Base-by-base conservation (phyloP, 139 green algal genomes). In the Volvox africanus region DNA sequence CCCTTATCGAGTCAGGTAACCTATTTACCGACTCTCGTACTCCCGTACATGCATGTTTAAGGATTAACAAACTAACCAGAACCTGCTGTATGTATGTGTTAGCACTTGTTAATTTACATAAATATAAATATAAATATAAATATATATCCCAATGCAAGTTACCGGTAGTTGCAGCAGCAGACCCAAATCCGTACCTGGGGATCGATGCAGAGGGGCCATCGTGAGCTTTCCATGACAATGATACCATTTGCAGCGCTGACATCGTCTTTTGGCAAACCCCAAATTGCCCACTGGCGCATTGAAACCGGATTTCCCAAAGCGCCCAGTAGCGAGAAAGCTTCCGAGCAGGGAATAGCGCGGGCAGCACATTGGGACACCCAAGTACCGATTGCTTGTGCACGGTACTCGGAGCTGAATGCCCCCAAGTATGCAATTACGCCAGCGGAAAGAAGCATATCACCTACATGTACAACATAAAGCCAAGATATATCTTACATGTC, bases 171-270 rank as follows among this genome's bases (percentile, higher is more conserved):
- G 44, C 44, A 55, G 44, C 9, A 14, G 44, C 44, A 9, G 44
- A 55, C 44, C 44, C 44, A 83, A 83, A 55, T 20, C 0, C 81
- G 2, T 36, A 94, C 94, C 94, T 98, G 96, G 0, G 97, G 97
- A 82, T 98, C 97, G 80, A 98, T 98, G 89, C 96, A 95, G 28
- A 98, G 92, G 13, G 97, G 97, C 97, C 97, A 98, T 1, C 96
- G 87, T 14, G 93, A 90, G 19, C 86, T 90, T 33, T 94, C 79
- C 30, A 9, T 61, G 26, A 94, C 73, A 62, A 94, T 88, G 83
- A 98, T 97, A 30, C 91, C 97, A 73, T 98, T 98, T 73, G 97
- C 96, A 32, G 95, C 96, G 67, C 93, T 96, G 61, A 98, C 95
- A 61, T 94, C 91, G 89, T 98, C 97, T 37, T 97, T 96, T 2